Evolutionary conservation across 1,139 yeast genomes (phyloP).

Genomic region (Kodamaea ohmeri): DNA sequence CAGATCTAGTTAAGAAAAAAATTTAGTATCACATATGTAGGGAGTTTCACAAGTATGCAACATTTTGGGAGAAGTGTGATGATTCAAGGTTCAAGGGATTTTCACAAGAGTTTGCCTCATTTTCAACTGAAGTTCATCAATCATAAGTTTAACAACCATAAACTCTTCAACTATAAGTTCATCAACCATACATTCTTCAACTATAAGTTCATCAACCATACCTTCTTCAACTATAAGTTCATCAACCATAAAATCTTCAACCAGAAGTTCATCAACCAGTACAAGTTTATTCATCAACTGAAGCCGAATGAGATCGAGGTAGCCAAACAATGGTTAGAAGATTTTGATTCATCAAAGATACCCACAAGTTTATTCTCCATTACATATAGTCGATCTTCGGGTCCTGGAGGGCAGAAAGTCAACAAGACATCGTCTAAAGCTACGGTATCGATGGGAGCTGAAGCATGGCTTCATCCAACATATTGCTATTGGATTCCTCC

Average conservation of each 20-base stretch:
- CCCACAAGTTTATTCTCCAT: conserved; percentile 53
- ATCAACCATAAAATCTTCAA: no score
- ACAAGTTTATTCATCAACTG: neutral
- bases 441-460: conserved; percentile 51
- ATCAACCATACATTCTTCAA: no score
- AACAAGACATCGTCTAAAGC: conserved; percentile 84
- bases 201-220: no score
- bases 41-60: no score
- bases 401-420: conserved; percentile 96
- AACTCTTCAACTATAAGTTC: no score
- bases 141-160: no score
- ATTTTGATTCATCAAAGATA: conserved; percentile 32
- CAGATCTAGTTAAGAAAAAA: conserved; percentile 17
- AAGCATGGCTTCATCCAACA: conserved; percentile 47
- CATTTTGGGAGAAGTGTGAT: no score
- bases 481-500: conserved; percentile 61
- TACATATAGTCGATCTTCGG: conserved; percentile 72
- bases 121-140: no score
- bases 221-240: no score
- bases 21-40: neutral
- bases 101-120: no score
- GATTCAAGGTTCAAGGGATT: no score
- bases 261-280: no score
- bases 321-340: conserved; percentile 42
- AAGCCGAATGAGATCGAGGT: neutral